Evolutionary conservation across 1,139 yeast species (phyloP).

Genomic region (Suhomyces taliae): DNA sequence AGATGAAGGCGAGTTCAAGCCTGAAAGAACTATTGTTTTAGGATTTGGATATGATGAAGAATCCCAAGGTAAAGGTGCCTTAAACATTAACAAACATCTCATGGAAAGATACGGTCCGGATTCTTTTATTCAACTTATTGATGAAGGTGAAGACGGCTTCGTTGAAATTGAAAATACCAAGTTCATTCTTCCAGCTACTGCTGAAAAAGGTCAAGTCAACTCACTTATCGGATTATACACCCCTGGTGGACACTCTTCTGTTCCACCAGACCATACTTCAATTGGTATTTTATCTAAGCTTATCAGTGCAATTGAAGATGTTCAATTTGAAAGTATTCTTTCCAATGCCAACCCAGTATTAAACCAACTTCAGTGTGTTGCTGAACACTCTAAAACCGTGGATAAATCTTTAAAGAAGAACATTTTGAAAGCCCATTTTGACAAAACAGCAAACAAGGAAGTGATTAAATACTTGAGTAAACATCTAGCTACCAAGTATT

Average conservation of each 20-base stretch:
- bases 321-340: slow-evolving; percentile 34
- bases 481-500: slow-evolving; percentile 31
- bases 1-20: slow-evolving; percentile 33
- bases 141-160: slow-evolving; percentile 44
- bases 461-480: slow-evolving; percentile 35
- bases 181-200: slow-evolving; percentile 56
- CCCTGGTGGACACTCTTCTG: slow-evolving; percentile 51
- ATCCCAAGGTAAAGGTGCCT: slow-evolving; percentile 40
- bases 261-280: slow-evolving; percentile 49
- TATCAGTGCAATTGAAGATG: slow-evolving; percentile 37
- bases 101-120: slow-evolving; percentile 36
- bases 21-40: slow-evolving; percentile 42
- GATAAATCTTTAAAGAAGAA: slow-evolving; percentile 32
- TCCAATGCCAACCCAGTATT: slow-evolving; percentile 44
- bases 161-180: slow-evolving; percentile 42
- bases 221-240: slow-evolving; percentile 38
- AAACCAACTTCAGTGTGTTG: slow-evolving; percentile 43
- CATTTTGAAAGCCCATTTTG: slow-evolving; percentile 44
- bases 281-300: slow-evolving; percentile 48
- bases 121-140: slow-evolving; percentile 43
- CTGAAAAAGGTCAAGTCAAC: slow-evolving; percentile 49
- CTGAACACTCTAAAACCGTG: slow-evolving; percentile 37
- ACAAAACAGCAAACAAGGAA: slow-evolving; percentile 39
- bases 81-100: slow-evolving; percentile 30
- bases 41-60: slow-evolving; percentile 55